Evolutionary conservation across 1,284 basidiomycete genomes (phyloP).

Genomic region (Trichosporon sp.): DNA sequence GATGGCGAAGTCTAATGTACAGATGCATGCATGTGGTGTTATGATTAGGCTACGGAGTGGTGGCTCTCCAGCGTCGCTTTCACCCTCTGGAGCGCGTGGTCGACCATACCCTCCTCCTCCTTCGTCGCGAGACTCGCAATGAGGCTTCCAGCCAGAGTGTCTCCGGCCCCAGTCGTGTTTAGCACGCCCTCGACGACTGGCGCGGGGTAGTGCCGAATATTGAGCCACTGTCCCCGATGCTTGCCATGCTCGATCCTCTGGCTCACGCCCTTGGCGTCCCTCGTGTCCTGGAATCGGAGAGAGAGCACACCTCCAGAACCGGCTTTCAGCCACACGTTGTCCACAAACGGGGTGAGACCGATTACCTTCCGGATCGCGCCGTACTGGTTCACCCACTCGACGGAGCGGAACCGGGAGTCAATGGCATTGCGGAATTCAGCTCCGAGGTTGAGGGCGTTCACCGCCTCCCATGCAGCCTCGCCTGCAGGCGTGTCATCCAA

Average conservation of each 20-base stretch:
- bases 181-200: constrained; percentile 61
- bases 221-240: constrained; percentile 48
- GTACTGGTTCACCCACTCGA: constrained; percentile 39
- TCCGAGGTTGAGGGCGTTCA: constrained; percentile 67
- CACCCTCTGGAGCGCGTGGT: constrained; percentile 41
- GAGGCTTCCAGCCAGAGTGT: constrained; percentile 79
- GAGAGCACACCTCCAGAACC: constrained; percentile 62
- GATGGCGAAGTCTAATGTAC: not conserved
- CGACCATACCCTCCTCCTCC: constrained; percentile 36
- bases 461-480: constrained; percentile 41
- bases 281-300: constrained; percentile 50
- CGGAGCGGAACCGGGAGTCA: constrained; percentile 54
- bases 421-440: constrained; percentile 68
- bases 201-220: constrained; percentile 73
- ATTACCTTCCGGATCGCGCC: constrained; percentile 78
- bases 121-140: constrained; percentile 48
- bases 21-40: not conserved
- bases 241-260: constrained; percentile 45
- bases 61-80: constrained; percentile 40
- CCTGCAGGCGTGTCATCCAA: constrained; percentile 14
- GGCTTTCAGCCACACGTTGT: constrained; percentile 78
- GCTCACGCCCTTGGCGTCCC: constrained; percentile 56
- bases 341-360: constrained; percentile 76
- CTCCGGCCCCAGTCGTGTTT: constrained; percentile 88
- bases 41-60: constrained; percentile 42